Conservation (phyloP, 805 yeast species). For the Wickerhamomyces chaumierensis region DNA sequence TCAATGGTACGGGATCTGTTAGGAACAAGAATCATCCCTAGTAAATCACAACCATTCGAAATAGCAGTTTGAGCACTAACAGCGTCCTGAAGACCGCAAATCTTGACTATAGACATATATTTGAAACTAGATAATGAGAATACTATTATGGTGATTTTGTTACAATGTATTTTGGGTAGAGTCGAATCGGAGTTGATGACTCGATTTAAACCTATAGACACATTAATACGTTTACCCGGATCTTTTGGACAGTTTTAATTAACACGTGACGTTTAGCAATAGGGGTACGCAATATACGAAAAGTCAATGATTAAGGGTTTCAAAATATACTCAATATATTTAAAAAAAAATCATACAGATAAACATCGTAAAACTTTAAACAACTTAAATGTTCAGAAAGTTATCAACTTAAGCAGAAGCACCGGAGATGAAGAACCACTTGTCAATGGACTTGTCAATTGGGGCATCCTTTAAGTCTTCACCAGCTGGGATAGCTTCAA, state of each 20-base stretch:
- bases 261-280: too few species aligned
- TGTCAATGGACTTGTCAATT: slow-evolving; percentile 91
- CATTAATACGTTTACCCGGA: too few species aligned
- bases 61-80: slow-evolving; percentile 69
- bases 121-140: too few species aligned
- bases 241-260: too few species aligned
- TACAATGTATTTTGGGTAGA: too few species aligned
- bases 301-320: too few species aligned
- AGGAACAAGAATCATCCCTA: slow-evolving; percentile 88
- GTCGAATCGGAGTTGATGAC: too few species aligned
- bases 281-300: too few species aligned
- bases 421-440: slow-evolving; percentile 97
- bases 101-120: slow-evolving; percentile 53
- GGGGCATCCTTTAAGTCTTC: slow-evolving; percentile 75
- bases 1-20: slow-evolving; percentile 61
- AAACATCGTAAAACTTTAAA: not conserved
- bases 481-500: slow-evolving; percentile 44
- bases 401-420: slow-evolving; percentile 34
- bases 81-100: slow-evolving; percentile 67
- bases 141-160: too few species aligned
- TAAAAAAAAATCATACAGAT: not conserved
- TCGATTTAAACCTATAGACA: too few species aligned
- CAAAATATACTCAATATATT: too few species aligned
- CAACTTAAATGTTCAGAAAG: not conserved
- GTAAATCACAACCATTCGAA: slow-evolving; percentile 56